phyloP scores from a whole-genome alignment of 306 rosid genomes.

The Nissolia schottii region DNA sequence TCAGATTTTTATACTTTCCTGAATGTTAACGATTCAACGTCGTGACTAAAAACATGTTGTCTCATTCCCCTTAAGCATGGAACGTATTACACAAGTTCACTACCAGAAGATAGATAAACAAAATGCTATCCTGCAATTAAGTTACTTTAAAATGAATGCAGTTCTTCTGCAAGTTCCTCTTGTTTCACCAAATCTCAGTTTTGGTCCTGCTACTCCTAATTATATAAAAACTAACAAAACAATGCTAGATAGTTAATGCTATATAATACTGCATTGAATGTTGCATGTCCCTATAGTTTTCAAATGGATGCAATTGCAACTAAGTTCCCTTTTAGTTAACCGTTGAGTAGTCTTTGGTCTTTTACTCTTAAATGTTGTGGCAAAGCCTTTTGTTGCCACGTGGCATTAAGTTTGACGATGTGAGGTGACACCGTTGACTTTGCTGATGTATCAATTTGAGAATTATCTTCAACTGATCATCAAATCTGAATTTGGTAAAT shows the following conservation, averaged over 20 bases:
- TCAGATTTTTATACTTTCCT: background rate
- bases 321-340: background rate
- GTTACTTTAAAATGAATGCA: background rate
- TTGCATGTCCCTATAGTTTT: background rate
- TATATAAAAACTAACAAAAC: too few species aligned
- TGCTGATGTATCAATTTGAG: background rate
- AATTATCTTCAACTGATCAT: constrained; percentile 2
- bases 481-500: background rate
- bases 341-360: background rate
- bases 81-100: background rate
- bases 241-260: too few species aligned
- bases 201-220: background rate
- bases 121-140: background rate
- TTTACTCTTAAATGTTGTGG: background rate
- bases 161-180: background rate
- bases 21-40: background rate
- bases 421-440: background rate
- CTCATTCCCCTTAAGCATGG: background rate
- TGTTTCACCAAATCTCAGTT: background rate
- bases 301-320: constrained; percentile 1
- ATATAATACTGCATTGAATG: background rate
- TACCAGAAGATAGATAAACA: background rate
- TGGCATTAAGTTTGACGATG: background rate
- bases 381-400: background rate
- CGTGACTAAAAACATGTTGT: background rate